These are phyloP conservation scores for Fusarium albidum DNA, from an alignment of 2,329 filamentous ascomycete genomes.

Conservation along the genomic window DNA sequence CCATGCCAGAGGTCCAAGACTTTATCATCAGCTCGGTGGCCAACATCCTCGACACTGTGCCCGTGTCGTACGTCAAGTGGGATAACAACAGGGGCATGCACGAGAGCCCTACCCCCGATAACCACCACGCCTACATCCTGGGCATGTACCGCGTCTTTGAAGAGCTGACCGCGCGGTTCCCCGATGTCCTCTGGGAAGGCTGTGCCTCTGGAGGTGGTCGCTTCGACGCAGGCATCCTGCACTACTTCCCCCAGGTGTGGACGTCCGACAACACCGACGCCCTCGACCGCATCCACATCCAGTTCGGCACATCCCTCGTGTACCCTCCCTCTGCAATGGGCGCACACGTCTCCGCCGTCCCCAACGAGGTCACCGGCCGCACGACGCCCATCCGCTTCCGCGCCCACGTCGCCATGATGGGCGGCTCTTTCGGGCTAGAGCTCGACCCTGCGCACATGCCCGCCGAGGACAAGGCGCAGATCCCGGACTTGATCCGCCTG, in stretches of 20 bases:
- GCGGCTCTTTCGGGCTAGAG: conserved; percentile 72
- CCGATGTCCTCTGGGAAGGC: conserved; percentile 71
- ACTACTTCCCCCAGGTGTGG: conserved; percentile 73
- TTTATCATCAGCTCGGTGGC: conserved; percentile 66
- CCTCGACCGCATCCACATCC: conserved; percentile 66
- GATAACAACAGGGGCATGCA: conserved; percentile 73
- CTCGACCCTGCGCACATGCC: conserved; percentile 63
- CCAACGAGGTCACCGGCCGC: conserved; percentile 65
- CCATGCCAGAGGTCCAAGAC: conserved; percentile 67
- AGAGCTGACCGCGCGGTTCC: conserved; percentile 65
- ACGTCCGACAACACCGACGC: conserved; percentile 72
- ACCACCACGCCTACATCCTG: conserved; percentile 67
- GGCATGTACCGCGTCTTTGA: conserved; percentile 71
- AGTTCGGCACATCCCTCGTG: conserved; percentile 69
- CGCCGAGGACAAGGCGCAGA: conserved; percentile 58
- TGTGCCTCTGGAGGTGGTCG: conserved; percentile 71
- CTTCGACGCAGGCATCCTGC: conserved; percentile 69
- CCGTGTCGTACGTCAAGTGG: conserved; percentile 72
- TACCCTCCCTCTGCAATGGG: conserved; percentile 72
- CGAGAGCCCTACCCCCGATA: conserved; percentile 62
- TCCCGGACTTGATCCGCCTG: conserved; percentile 62
- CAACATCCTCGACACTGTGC: conserved; percentile 59
- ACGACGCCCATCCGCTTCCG: conserved; percentile 66
- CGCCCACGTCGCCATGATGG: conserved; percentile 73
- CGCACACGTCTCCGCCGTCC: conserved; percentile 69